phyloP scores from a whole-genome alignment of 768 basidiomycete genomes.

The Trametes meyenii region DNA sequence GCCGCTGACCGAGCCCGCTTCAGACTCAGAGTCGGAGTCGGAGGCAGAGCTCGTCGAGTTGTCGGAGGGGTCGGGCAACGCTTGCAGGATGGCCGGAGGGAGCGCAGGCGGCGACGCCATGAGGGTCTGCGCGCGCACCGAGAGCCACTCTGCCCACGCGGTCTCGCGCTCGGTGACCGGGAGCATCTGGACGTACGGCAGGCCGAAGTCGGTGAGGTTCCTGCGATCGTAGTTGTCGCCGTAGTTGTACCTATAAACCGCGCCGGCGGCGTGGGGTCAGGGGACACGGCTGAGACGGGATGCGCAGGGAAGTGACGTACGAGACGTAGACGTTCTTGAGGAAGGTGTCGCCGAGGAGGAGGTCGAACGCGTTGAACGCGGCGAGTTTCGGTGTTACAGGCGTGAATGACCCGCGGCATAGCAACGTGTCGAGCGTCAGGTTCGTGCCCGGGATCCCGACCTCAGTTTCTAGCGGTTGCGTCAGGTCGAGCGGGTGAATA shows the following conservation, averaged over 20 bases:
- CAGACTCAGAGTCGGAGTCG: conserved; percentile 48
- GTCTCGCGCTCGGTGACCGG: conserved; percentile 22
- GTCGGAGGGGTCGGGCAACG: no score
- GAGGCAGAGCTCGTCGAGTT: conserved; percentile 43
- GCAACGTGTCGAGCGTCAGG: conserved; percentile 15
- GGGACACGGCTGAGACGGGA: neutral
- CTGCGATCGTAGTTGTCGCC: conserved; percentile 21
- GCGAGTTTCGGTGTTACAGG: conserved; percentile 3
- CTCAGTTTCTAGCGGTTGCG: neutral
- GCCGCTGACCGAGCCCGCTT: conserved; percentile 72
- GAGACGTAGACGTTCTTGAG: conserved; percentile 38
- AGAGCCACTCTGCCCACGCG: conserved; percentile 32
- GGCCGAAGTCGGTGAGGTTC: conserved; percentile 20
- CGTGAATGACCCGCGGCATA: conserved; percentile 34
- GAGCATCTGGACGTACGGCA: conserved; percentile 38
- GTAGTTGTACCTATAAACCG: conserved; percentile 26
- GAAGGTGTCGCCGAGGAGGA: conserved; percentile 38
- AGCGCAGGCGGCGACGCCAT: neutral
- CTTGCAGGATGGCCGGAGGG: no score
- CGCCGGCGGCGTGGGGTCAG: neutral
- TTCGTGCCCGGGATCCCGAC: conserved; percentile 17
- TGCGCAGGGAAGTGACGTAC: conserved; percentile 20
- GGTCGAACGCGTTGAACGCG: conserved; percentile 25
- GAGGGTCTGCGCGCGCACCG: neutral
- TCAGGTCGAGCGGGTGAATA: conserved; percentile 37